Percentiles rank a stretch among this genome's conserved stretches.
Conservation (phyloP, 2,329 filamentous ascomycete genomes). For the Colletotrichum falcatum region DNA sequence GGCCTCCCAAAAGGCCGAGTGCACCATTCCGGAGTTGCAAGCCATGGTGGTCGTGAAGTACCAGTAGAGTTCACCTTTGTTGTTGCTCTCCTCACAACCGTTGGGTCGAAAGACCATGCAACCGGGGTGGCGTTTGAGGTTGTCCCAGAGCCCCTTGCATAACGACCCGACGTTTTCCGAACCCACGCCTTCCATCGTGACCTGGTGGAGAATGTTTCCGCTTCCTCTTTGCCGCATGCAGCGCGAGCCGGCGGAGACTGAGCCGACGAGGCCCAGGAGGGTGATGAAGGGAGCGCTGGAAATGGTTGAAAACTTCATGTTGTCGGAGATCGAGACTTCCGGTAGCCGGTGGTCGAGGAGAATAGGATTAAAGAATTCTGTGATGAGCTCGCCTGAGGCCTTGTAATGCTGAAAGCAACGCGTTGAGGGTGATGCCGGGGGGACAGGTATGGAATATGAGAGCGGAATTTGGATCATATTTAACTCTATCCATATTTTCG, state of each 20-base stretch:
- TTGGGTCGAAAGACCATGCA: constrained; percentile 8
- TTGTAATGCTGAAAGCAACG: neutral
- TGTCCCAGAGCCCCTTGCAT: neutral
- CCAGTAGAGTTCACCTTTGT: neutral
- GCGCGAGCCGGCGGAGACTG: neutral
- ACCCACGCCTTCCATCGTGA: neutral
- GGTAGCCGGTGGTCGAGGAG: neutral
- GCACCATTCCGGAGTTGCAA: neutral
- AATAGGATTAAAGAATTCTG: no score
- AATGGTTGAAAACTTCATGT: neutral
- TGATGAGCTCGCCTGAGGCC: neutral
- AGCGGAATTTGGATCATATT: neutral
- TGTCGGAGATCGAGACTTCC: no score
- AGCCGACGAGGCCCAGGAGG: neutral
- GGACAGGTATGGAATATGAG: no score
- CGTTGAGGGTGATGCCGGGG: neutral
- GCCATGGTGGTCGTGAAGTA: neutral
- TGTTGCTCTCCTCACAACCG: neutral
- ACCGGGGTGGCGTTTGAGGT: neutral
- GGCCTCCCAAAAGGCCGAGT: neutral
- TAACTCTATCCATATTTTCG: neutral
- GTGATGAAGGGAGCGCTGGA: neutral
- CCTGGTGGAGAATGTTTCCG: neutral
- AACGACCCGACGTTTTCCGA: neutral
- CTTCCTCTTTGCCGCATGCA: neutral